A percentile compares a stretch with the other conserved stretches of the same genome.
Conservation (phyloP, 2,329 filamentous ascomycete genomes). For the Botrytis byssoidea region DNA sequence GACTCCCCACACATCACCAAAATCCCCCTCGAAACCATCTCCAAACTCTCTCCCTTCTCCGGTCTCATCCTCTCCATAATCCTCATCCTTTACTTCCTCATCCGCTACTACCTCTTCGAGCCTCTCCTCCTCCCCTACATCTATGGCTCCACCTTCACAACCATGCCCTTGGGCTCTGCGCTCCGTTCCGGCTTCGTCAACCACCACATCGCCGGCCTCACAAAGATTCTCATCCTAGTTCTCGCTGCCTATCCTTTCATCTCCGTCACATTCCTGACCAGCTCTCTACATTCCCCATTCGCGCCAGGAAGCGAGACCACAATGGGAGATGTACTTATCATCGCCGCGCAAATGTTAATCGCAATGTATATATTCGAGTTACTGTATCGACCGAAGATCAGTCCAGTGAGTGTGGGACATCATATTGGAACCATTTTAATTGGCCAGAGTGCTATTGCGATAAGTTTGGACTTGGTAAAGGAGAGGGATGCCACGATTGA, state of each 20-base stretch:
- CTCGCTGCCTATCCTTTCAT: constrained; percentile 45
- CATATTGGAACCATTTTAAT: constrained; percentile 41
- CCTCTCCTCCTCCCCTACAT: constrained; percentile 40
- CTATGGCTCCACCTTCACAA: constrained; percentile 41
- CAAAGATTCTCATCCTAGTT: constrained; percentile 44
- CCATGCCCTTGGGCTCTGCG: constrained; percentile 37
- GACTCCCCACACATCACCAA: constrained; percentile 29
- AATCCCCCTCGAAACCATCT: constrained; percentile 33
- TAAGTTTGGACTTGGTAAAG: constrained; percentile 35
- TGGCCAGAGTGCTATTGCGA: constrained; percentile 45
- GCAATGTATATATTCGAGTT: constrained; percentile 50
- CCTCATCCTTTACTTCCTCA: constrained; percentile 34
- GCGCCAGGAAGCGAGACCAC: constrained; percentile 38
- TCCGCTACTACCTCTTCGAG: constrained; percentile 43
- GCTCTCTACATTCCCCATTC: constrained; percentile 39
- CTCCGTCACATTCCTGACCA: constrained; percentile 40
- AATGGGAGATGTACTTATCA: constrained; percentile 44
- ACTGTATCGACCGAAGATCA: constrained; percentile 44
- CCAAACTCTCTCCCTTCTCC: constrained; percentile 32
- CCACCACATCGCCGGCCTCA: constrained; percentile 46
- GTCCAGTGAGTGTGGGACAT: constrained; percentile 44
- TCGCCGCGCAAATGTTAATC: constrained; percentile 44
- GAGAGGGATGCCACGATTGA: constrained; percentile 37
- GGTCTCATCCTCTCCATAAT: constrained; percentile 36
- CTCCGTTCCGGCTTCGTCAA: constrained; percentile 46